Evolutionary conservation across 768 basidiomycete genomes (phyloP).

Genomic region (Kwoniella europaea): DNA sequence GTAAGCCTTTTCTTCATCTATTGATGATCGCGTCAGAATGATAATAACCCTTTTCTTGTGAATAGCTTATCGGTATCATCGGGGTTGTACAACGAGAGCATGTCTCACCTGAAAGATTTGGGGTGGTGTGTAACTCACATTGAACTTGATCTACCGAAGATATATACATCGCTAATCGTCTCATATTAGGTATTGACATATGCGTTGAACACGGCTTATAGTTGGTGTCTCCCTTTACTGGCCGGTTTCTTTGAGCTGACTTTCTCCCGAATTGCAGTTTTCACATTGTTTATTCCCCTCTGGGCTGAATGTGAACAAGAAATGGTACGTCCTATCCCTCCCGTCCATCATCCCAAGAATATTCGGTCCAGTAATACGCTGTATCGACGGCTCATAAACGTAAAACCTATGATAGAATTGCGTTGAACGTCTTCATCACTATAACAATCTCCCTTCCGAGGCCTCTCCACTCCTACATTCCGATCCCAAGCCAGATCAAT

Average conservation of each 20-base stretch:
- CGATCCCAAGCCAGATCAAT: slow-evolving; percentile 63
- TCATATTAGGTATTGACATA: slow-evolving; percentile 60
- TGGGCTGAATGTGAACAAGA: slow-evolving; percentile 42
- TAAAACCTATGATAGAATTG: slow-evolving; percentile 59
- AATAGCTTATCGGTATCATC: slow-evolving; percentile 69
- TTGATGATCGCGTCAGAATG: neutral
- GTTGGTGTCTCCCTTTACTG: slow-evolving; percentile 7
- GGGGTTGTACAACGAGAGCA: slow-evolving; percentile 67
- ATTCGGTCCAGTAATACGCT: too few species aligned
- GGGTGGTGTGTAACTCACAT: slow-evolving; percentile 60
- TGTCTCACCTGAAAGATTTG: slow-evolving; percentile 68
- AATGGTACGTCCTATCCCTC: slow-evolving; percentile 27
- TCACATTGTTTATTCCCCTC: slow-evolving; percentile 32
- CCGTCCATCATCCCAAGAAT: too few species aligned
- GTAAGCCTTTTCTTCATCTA: slow-evolving; percentile 15
- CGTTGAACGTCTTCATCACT: slow-evolving; percentile 78
- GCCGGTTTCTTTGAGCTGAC: neutral
- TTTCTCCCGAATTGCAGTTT: slow-evolving; percentile 17
- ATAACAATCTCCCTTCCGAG: slow-evolving; percentile 74
- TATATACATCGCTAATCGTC: too few species aligned
- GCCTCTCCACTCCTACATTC: slow-evolving; percentile 64
- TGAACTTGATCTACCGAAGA: neutral
- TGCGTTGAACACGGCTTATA: slow-evolving; percentile 52
- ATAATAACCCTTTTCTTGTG: neutral
- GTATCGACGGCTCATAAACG: too few species aligned